Evolutionary conservation across 768 basidiomycete species (phyloP), one percentile per base, ranked within the genome.

Genomic region (Scleroderma citrinum): DNA sequence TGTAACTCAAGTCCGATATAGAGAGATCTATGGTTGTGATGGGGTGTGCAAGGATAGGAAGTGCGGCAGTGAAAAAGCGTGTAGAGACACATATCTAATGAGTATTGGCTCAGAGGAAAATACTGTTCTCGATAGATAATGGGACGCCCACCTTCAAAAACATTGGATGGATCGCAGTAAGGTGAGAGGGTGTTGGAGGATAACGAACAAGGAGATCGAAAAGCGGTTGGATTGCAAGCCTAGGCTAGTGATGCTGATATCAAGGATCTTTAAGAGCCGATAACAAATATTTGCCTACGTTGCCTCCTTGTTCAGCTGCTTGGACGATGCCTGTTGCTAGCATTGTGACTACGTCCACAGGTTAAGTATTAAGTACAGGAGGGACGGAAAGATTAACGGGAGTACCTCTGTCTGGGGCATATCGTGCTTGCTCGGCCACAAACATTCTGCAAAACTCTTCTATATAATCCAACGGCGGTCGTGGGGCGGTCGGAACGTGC

Each of bases 111-210:
- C 6, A 13, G 39, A 31, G 16, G 36, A 6, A 14, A 10, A 17
- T 14, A 13, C 7, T 7, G 31, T 35, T 35, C 5, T 35, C 12
- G 3, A 5, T 13, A 5, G n/a, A 35, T 13, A 5, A 4, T 8
- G 20, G 21, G 35, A 48, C 24, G 58, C 80, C 53, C 47, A 85
- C 85, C 49, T 74, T 74, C 31, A 90, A 61, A 57, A 89, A 85
- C 23, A 82, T 67, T 3, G 80, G 72, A 58, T 92, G 91, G 19
- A 91, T 68, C 1, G 82, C 72, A 0, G 89, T 89, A 23, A 90
- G 75, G 59, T 81, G 75, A 7, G 77, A 76, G 0, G 66, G 66
- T 20, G 76, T 69, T 5, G 76, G 77, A 0, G 83, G 69, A 56
- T 84, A 91, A 54, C 86, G 79, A 5, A 67, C 67, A 26, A 90